These are phyloP conservation scores for Silybum marianum DNA, from an alignment of 129 eudicot genomes.

Conservation along the genomic window DNA sequence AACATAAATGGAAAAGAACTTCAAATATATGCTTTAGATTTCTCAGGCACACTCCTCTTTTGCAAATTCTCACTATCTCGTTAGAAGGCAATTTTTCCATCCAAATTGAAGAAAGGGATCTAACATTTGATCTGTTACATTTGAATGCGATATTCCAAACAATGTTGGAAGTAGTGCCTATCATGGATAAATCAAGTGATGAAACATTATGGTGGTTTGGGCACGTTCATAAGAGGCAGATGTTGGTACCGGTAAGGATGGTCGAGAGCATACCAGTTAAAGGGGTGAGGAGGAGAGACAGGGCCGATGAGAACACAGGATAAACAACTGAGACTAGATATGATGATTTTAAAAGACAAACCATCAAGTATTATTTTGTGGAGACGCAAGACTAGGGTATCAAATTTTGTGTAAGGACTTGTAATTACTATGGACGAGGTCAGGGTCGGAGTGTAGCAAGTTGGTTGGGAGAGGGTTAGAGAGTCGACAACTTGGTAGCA, in stretches of 20 bases:
- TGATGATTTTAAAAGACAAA: neutral
- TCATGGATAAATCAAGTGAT: neutral
- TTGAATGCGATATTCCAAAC: neutral
- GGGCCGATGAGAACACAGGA: neutral
- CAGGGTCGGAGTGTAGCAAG: neutral
- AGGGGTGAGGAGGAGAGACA: neutral
- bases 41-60: no score
- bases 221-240: neutral
- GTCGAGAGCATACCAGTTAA: neutral
- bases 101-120: neutral
- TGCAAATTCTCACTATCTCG: no score
- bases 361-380: neutral
- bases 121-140: neutral
- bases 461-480: neutral
- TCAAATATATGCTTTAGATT: no score
- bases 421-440: neutral
- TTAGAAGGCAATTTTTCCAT: no score
- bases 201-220: neutral
- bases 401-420: neutral
- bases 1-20: no score
- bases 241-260: neutral
- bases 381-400: neutral
- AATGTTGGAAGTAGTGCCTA: neutral
- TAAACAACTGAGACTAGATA: neutral
- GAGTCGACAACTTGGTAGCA: neutral